Evolutionary conservation across 306 rosid genomes (phyloP), one percentile per base, ranked within the genome.

Genomic region (Oemleria cerasiformis): DNA sequence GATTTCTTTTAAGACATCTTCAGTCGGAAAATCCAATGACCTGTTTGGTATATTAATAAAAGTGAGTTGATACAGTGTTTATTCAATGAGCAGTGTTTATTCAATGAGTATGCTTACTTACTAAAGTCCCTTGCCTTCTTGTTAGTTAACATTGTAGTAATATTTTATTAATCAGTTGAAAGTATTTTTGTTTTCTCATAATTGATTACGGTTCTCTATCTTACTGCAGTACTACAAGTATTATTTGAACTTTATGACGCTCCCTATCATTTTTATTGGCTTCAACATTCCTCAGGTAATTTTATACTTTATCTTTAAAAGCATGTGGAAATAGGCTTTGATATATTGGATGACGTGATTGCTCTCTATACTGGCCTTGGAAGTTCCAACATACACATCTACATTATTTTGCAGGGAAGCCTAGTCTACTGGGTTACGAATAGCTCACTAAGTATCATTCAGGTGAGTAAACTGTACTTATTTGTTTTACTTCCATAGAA

Each of bases 251-350:
- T 47, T 86, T 76, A 76, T 94, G 65, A 82, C 98, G 0, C 15
- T 91, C 63, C 91, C 95, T 54, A 34, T 91, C 21, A 66, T 70
- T 75, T 66, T 71, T 57, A 65, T 67, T 70, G 84, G 79, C 71
- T 88, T 77, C 78, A 78, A 81, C 84, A 63, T 94, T 77, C 98
- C 98, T 63, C 94, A 94, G 97, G 98, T 94, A 89, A 68, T 40
- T 77, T 25, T 77, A 56, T 70, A 71, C 43, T 58, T 55, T 40
- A 5, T 51, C 23, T 74, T 70, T 30, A 14, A 38, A 53, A 64
- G 21, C 53, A 75, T 71, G 72, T 70, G 61, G 57, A 58, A 20
- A 65, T 67, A 67, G 54, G 50, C 49, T 55, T 51, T 30, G 50
- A 45, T 38, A 62, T 73, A 23, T 63, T 58, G 71, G 71, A 53